Conservation (phyloP, 2,329 filamentous ascomycete species). For the Gnomoniopsis sp. region DNA sequence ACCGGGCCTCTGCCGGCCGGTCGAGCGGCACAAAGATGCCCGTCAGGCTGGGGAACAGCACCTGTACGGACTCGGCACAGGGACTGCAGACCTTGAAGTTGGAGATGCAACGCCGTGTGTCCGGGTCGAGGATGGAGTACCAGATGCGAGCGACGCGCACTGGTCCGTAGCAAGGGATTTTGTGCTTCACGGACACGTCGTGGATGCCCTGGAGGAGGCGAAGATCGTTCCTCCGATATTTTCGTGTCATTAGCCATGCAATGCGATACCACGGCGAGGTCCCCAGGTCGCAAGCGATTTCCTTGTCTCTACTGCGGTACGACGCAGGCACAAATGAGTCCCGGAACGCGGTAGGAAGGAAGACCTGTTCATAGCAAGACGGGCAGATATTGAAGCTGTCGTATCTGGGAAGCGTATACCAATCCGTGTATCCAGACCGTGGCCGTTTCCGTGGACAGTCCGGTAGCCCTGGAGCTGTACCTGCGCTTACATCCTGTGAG, state of each 20-base stretch:
- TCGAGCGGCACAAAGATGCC: constrained; percentile 60
- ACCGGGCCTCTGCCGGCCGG: constrained; percentile 41
- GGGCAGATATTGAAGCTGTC: constrained; percentile 79
- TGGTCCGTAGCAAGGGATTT: constrained; percentile 53
- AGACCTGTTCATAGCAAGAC: constrained; percentile 69
- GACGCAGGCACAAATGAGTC: constrained; percentile 62
- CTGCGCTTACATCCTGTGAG: constrained; percentile 48
- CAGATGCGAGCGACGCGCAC: constrained; percentile 59
- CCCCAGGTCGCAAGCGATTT: constrained; percentile 75
- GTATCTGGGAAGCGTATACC: constrained; percentile 72
- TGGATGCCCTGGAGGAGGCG: constrained; percentile 68
- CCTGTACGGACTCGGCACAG: constrained; percentile 70
- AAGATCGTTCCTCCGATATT: constrained; percentile 63
- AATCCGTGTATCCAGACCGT: constrained; percentile 66
- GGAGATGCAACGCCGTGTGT: constrained; percentile 58
- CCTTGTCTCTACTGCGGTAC: constrained; percentile 51
- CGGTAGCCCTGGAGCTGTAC: constrained; percentile 49
- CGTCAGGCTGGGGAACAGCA: constrained; percentile 68
- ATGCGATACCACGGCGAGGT: constrained; percentile 76
- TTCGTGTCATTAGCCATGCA: constrained; percentile 76
- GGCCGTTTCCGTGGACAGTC: constrained; percentile 66
- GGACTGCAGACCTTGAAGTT: constrained; percentile 73
- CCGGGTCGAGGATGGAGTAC: constrained; percentile 71
- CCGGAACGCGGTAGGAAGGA: constrained; percentile 65
- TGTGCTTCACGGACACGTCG: constrained; percentile 53